Evolutionary conservation across 106 monocot species (phyloP).

Genomic region (Phalaenopsis aphrodite): DNA sequence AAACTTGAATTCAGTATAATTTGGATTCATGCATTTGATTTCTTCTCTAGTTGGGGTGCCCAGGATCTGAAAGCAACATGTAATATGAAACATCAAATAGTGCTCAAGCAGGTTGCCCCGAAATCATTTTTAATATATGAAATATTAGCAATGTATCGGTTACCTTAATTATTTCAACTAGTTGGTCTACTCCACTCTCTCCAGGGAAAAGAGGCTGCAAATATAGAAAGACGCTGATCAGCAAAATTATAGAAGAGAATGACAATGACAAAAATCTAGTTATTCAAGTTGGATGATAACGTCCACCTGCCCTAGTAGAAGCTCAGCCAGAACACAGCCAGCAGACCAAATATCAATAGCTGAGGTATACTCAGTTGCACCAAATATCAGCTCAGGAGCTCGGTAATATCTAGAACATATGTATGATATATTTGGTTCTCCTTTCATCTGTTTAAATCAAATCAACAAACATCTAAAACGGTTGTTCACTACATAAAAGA

Average conservation of each 20-base stretch:
- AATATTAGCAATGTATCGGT: not conserved
- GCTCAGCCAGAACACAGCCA: conserved; percentile 68
- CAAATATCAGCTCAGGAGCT: conserved; percentile 65
- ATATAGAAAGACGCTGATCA: not conserved
- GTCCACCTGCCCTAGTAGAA: conserved; percentile 54
- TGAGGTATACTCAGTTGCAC: conserved; percentile 65
- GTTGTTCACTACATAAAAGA: not conserved
- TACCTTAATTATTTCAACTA: conserved; percentile 75
- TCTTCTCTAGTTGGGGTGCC: conserved; percentile 76
- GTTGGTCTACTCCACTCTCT: conserved; percentile 69
- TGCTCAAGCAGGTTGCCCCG: not conserved
- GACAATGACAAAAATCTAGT: not conserved
- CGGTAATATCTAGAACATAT: conserved; percentile 63
- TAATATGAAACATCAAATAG: not conserved
- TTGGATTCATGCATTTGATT: conserved; percentile 80
- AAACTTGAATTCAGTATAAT: conserved; percentile 15
- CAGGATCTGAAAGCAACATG: conserved; percentile 19
- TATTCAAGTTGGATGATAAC: not conserved
- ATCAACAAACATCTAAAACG: not conserved
- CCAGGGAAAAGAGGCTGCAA: conserved; percentile 66
- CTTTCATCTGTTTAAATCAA: conserved; percentile 35
- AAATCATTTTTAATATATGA: not conserved
- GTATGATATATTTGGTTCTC: conserved; percentile 66
- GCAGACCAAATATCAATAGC: conserved; percentile 73
- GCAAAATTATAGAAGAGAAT: not conserved